Evolutionary conservation across 768 basidiomycete species (phyloP), one percentile per base, ranked within the genome.

Genomic region (Tubosaeta brunneosetosa): DNA sequence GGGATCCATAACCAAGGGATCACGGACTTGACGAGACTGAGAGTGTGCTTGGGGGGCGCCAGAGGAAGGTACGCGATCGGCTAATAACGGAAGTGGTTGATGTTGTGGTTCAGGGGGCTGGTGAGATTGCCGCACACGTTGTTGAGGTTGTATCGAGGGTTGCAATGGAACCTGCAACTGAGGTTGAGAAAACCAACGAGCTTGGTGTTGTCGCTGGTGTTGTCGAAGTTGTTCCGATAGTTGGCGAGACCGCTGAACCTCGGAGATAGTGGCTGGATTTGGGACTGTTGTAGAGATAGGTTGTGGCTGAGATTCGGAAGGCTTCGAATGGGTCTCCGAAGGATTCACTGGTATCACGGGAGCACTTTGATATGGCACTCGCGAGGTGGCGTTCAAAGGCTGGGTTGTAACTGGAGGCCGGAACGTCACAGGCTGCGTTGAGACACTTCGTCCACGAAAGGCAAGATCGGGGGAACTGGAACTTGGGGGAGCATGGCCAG

Each of bases 221-320:
- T 22, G 60, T 22, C 49, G 59, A 6, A 13, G 10, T 42, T 49
- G 58, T 22, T 41, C 58, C 3, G 19, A 42, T 12, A 7, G 31
- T 41, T 27, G 26, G 6, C 37, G 50, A 43, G 47, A 27, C 22
- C 14, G 32, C 11, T 44, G 55, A 10, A 25, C 17, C 49, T 48
- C 46, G 10, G 51, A 31, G 13, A 26, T 27, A n/a, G 38, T 9
- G 13, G 32, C 7, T 32, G 34, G 42, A 17, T 44, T 40, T 6
- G 54, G 34, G 41, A 44, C 37, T 8, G 26, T 12, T 14, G 26
- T 32, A 12, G 51, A 22, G 13, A 40, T 16, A 19, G 49, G 32
- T 36, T 17, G 60, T 14, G 46, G 31, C 26, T 31, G 52, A 33
- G 32, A 26, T 32, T 57, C 51, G 41, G 34, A 14, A 16, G 29